Base-by-base conservation (phyloP, 2,329 filamentous ascomycete species). In the Fonsecaea multimorphosa region DNA sequence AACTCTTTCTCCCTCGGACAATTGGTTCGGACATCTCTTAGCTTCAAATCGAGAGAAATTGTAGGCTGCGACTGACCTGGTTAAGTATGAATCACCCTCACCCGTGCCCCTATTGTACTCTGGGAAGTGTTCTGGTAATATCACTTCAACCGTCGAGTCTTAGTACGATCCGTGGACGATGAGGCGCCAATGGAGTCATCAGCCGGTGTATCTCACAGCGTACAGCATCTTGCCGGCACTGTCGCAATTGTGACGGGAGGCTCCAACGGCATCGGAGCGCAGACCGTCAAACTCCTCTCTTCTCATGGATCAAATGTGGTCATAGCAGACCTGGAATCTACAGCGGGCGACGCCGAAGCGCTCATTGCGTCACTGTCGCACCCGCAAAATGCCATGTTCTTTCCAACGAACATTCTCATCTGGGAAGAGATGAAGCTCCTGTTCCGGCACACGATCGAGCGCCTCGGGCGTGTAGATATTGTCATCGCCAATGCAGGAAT, bases 191-290 rank as follows among this genome's bases (percentile, higher is more conserved):
- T 51, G 46, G 46, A 51, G 11, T 51, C 46, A 9, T 22, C 3
- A 22, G 24, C 46, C 24, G 3, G 22, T 29, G 46, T 8, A 22
- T 22, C 19, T 22, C 24, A 5, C 46, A 4, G 7, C 46, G 19
- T 51, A 55, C 54, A 51, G n/a, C 24, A 51, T 54, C 63, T 62
- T 3, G 46, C 27, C 27, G 46, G 32, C 19, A 52, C 56, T 40
- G 49, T 40, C 29, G 63, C 46, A 7, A 61, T 62, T 31, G 29
- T 65, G 2, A 65, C 63, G 1, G 63, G 63, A 2, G 63, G 63
- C 24, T 38, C 63, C 22, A 69, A 67, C 9, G 73, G 71, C 29
- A 64, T 74, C 56, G 72, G 72, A 7, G 63, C 63, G 14, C 38
- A 53, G 22, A 65, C 36, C 8, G 51, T 56, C 36, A 49, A 46